phyloP scores from a whole-genome alignment of 1,284 basidiomycete species.

The Sutorius eximius region DNA sequence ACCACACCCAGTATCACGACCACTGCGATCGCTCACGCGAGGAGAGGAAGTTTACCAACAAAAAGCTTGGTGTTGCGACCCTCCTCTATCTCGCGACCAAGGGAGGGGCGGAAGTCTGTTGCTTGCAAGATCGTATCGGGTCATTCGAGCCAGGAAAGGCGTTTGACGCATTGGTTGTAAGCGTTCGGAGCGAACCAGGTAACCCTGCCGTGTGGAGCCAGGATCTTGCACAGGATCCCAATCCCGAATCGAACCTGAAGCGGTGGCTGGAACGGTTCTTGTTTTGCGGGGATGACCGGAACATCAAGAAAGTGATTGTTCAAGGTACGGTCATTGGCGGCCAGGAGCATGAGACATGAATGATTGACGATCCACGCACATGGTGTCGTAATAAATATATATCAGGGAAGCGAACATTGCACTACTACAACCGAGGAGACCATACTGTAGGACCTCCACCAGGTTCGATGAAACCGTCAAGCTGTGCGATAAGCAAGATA shows the following conservation, averaged over 20 bases:
- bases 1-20: background rate
- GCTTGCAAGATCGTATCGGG: constrained; percentile 71
- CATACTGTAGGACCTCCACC: background rate
- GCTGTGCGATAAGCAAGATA: constrained; percentile 1
- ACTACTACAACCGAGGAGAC: background rate
- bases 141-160: constrained; percentile 80
- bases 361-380: background rate
- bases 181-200: constrained; percentile 48
- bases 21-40: constrained; percentile 2
- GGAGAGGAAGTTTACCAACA: constrained; percentile 49
- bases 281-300: constrained; percentile 86
- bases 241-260: constrained; percentile 40
- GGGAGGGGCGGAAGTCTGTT: constrained; percentile 87
- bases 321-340: constrained; percentile 81
- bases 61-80: constrained; percentile 72
- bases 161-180: constrained; percentile 86
- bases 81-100: constrained; percentile 90
- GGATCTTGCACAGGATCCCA: constrained; percentile 18
- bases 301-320: constrained; percentile 84
- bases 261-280: constrained; percentile 69
- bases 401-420: background rate
- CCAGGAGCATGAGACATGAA: constrained; percentile 31
- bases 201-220: constrained; percentile 66
- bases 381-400: constrained; percentile 5
- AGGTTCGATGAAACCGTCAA: constrained; percentile 1